Evolutionary conservation across 129 eudicot genomes (phyloP), one percentile per base, ranked within the genome.

Genomic region (Artemisia annua): DNA sequence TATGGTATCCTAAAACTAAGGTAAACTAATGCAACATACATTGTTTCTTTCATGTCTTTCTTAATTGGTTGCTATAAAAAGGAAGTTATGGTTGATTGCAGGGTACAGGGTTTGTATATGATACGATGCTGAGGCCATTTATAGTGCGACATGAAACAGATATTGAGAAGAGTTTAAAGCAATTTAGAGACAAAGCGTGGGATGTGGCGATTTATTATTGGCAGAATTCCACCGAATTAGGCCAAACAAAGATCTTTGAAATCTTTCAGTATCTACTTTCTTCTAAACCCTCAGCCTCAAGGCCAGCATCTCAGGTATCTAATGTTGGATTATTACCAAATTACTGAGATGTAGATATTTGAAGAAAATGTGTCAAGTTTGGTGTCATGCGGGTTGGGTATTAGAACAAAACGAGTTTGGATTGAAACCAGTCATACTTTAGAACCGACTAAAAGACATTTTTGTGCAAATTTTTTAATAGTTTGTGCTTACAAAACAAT

Each of bases 1-100:
- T 95, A 72, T 95, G 99, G 99, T 95, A 88, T 83, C 99, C 99
- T 11, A 83, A 85, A 75, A 95, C 97, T 17, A 88, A 64, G 96
- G 99, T 93, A 86, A 75, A 18, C 39, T 51, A 19, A 28, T 32
- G 1, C 76, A 61, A 48, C 63, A 28, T 20, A 16, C 53, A 18
- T n/a, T 28, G 10, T 70, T 28, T 71, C 9, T 75, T 44, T 32
- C 11, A 50, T 64, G 14, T 61, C 12, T 0, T 11, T 62, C n/a
- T n/a, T n/a, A n/a, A n/a, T 43, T 30, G 14, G 52, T 48, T 48
- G 63, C 14, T 51, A 64, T 10, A 11, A 16, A 20, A 30, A 62
- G 65, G 0, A 69, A 65, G 5, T 3, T 67, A 57, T 28, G 58
- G 26, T 59, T 64, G 72, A 39, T 64, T 79, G 71, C 86, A 94